These are phyloP conservation scores for Tardiomyces digboiensis DNA, from an alignment of 1,139 yeast genomes.

Conservation along the genomic window DNA sequence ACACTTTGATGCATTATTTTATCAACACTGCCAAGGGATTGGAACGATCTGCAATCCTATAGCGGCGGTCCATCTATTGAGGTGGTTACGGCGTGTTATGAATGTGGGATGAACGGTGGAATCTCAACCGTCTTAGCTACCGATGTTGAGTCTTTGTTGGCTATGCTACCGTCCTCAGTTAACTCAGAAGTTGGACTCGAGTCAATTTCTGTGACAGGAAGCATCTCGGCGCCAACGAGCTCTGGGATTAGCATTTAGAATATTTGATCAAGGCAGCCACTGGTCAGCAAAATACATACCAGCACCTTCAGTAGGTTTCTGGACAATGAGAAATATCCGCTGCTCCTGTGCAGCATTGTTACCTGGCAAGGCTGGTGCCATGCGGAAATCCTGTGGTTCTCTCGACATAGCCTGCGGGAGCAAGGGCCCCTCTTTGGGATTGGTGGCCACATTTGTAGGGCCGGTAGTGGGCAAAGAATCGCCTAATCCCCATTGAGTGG, in stretches of 20 bases:
- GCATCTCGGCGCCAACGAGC: background rate
- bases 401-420: background rate
- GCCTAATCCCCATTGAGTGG: conserved; percentile 42
- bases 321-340: background rate
- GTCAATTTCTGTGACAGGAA: background rate
- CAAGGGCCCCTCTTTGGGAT: background rate
- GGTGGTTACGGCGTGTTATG: no score
- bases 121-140: no score
- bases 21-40: no score
- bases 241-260: background rate
- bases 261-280: no score
- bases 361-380: background rate
- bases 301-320: background rate
- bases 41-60: no score
- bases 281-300: background rate
- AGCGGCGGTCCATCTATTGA: no score
- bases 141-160: no score
- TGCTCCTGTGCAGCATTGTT: background rate
- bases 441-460: background rate
- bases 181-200: no score
- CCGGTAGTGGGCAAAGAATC: background rate
- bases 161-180: no score
- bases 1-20: no score
- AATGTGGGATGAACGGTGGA: no score
- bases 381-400: no score